These are phyloP conservation scores for Penicillium egyptiacum DNA, from an alignment of 495 filamentous ascomycete genomes.

Conservation along the genomic window DNA sequence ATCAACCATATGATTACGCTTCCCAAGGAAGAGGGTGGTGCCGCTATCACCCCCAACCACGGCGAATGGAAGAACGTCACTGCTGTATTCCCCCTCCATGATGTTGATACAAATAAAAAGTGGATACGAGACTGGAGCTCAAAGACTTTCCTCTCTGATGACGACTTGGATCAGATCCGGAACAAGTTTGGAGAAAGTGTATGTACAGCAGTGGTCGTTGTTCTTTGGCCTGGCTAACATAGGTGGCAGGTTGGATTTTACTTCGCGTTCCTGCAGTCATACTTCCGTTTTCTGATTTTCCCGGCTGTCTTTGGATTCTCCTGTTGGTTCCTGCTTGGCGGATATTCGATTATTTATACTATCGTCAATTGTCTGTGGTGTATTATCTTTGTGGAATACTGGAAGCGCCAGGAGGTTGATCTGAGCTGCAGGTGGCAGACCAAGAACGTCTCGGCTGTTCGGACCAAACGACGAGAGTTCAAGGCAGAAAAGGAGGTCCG, in stretches of 20 bases:
- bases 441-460: conserved; percentile 79
- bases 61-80: conserved; percentile 85
- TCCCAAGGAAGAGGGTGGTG: conserved; percentile 77
- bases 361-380: conserved; percentile 83
- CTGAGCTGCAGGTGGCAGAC: conserved; percentile 91
- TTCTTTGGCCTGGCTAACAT: conserved; percentile 4
- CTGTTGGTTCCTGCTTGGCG: conserved; percentile 78
- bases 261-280: conserved; percentile 92
- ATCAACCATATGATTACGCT: conserved; percentile 86
- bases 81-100: conserved; percentile 85
- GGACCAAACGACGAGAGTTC: conserved; percentile 74
- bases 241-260: conserved; percentile 75
- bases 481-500: conserved; percentile 68
- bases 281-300: conserved; percentile 82
- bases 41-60: conserved; percentile 78
- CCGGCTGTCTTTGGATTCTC: conserved; percentile 81
- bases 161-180: conserved; percentile 82
- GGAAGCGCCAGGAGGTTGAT: conserved; percentile 93
- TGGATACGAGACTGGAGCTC: conserved; percentile 90
- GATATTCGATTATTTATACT: conserved; percentile 82
- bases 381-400: conserved; percentile 90
- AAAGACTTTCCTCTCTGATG: conserved; percentile 72
- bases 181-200: conserved; percentile 88
- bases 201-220: conserved; percentile 11
- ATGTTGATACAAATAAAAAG: conserved; percentile 78